These are phyloP conservation scores for Tulasnella calospora DNA, from an alignment of 768 basidiomycete species.

Conservation along the genomic window DNA sequence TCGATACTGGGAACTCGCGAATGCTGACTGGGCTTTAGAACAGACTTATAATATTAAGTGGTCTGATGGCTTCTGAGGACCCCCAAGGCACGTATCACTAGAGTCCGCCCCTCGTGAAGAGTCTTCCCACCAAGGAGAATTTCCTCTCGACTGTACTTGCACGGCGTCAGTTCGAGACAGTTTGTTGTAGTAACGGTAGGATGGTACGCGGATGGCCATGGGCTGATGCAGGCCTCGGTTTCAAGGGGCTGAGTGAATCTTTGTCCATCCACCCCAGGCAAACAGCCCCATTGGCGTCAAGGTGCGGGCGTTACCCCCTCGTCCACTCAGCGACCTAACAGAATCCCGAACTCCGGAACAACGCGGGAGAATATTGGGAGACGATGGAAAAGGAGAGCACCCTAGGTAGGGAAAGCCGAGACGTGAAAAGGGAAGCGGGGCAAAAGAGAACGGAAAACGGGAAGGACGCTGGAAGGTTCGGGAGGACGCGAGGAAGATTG, in stretches of 20 bases:
- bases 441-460: neutral
- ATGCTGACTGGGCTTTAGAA: neutral
- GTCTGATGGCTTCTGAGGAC: neutral
- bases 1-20: neutral
- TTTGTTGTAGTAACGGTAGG: too few species aligned
- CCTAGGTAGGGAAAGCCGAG: constrained; percentile 47
- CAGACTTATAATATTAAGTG: constrained; percentile 31
- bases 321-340: constrained; percentile 56
- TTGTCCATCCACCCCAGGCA: too few species aligned
- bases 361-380: constrained; percentile 54
- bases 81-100: too few species aligned
- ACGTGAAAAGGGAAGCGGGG: constrained; percentile 46
- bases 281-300: too few species aligned
- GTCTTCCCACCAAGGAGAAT: too few species aligned
- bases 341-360: constrained; percentile 44
- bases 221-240: too few species aligned
- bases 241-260: too few species aligned
- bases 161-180: too few species aligned
- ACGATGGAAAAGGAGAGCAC: constrained; percentile 51
- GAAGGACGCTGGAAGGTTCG: neutral
- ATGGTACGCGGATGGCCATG: too few species aligned
- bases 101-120: too few species aligned
- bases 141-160: too few species aligned
- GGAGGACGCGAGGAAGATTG: neutral
- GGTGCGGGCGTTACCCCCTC: too few species aligned